These are phyloP conservation scores for Penicillium daleae DNA, from an alignment of 495 filamentous ascomycete species.

Conservation along the genomic window DNA sequence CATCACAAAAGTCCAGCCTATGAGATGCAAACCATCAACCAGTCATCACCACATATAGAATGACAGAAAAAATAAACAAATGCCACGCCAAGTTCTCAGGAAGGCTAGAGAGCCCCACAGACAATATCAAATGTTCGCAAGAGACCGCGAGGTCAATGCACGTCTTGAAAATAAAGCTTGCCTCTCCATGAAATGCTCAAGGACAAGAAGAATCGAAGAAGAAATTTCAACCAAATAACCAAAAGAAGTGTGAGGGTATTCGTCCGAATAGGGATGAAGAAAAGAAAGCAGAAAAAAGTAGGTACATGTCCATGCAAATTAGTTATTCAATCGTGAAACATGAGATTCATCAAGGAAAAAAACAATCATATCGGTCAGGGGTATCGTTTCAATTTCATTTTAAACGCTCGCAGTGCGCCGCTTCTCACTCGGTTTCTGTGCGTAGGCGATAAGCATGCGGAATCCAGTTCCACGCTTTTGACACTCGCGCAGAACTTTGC, in stretches of 20 bases:
- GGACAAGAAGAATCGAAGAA: neutral
- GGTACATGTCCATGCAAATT: constrained; percentile 10
- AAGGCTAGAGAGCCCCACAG: neutral
- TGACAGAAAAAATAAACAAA: neutral
- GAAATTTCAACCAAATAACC: neutral
- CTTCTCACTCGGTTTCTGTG: constrained; percentile 73
- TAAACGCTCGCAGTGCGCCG: constrained; percentile 63
- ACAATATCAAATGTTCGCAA: neutral
- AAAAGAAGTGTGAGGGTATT: constrained; percentile 23
- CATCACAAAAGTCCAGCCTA: constrained; percentile 10
- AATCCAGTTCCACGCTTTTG: constrained; percentile 84
- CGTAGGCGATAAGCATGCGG: constrained; percentile 87
- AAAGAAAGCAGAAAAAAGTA: no score
- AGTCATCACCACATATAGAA: neutral
- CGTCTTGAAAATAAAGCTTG: constrained; percentile 19
- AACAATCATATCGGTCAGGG: constrained; percentile 6
- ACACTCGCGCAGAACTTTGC: constrained; percentile 77
- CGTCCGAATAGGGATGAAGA: neutral
- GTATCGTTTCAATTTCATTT: constrained; percentile 8
- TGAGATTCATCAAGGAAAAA: constrained; percentile 3
- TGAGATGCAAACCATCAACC: constrained; percentile 9
- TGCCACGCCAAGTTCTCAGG: constrained; percentile 3
- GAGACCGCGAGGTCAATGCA: constrained; percentile 32
- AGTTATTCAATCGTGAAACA: neutral
- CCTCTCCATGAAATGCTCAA: constrained; percentile 13